Evolutionary conservation across 2,329 filamentous ascomycete species (phyloP).

Genomic region (Paraphoma chrysanthemicola): DNA sequence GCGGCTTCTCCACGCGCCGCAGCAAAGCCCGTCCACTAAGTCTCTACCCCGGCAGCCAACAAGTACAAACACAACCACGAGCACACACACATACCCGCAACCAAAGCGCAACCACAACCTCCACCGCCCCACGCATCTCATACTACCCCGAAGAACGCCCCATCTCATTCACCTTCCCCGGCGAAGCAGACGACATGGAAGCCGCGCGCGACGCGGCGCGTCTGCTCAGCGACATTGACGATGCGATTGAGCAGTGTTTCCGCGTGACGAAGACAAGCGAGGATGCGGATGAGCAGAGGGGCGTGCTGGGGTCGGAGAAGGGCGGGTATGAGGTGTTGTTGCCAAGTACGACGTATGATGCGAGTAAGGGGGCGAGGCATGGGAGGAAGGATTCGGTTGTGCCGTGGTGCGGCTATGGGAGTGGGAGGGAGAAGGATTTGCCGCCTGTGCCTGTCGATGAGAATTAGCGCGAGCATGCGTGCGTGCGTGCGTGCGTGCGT

Average conservation of each 20-base stretch:
- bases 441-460: constrained; percentile 19
- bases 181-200: constrained; percentile 10
- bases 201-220: constrained; percentile 13
- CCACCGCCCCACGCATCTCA: constrained; percentile 9
- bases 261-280: not conserved
- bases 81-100: not conserved
- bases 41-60: constrained; percentile 10
- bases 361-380: constrained; percentile 8
- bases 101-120: not conserved
- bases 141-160: constrained; percentile 21
- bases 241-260: constrained; percentile 33
- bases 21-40: constrained; percentile 15
- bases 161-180: constrained; percentile 21
- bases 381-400: constrained; percentile 31
- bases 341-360: constrained; percentile 13
- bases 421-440: constrained; percentile 8
- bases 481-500: no score
- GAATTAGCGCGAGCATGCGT: not conserved
- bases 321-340: not conserved
- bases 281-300: not conserved
- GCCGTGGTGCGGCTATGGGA: constrained; percentile 12
- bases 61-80: not conserved
- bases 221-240: constrained; percentile 31
- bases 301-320: not conserved
- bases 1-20: not conserved